These are phyloP conservation scores for Arachis hypogaea DNA, from an alignment of 306 rosid species.

Conservation along the genomic window DNA sequence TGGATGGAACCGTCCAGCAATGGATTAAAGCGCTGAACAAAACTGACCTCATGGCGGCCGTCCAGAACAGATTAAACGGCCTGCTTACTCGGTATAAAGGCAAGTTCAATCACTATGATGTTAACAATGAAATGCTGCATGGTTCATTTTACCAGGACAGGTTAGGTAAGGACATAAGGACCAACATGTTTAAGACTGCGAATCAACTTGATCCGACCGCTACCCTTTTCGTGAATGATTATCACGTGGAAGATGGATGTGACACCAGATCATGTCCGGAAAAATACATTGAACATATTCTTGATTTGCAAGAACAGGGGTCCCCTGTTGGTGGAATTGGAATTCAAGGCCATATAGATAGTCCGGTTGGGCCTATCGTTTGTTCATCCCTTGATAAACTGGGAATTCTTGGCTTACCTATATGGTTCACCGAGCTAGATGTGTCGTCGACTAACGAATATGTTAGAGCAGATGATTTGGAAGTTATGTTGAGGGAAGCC, in stretches of 20 bases:
- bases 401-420: conserved; percentile 83
- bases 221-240: conserved; percentile 78
- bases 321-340: conserved; percentile 92
- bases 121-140: conserved; percentile 92
- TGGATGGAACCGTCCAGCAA: conserved; percentile 67
- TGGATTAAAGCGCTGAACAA: conserved; percentile 70
- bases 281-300: conserved; percentile 72
- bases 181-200: conserved; percentile 85
- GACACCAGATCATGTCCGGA: conserved; percentile 78
- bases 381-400: conserved; percentile 71
- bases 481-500: conserved; percentile 80
- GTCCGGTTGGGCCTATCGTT: conserved; percentile 84
- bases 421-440: conserved; percentile 94
- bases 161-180: conserved; percentile 77
- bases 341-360: conserved; percentile 84
- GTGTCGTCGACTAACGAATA: conserved; percentile 77
- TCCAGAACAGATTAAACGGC: conserved; percentile 69
- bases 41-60: conserved; percentile 68
- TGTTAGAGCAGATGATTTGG: conserved; percentile 87
- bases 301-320: conserved; percentile 82
- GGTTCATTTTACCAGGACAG: conserved; percentile 83
- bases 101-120: conserved; percentile 85
- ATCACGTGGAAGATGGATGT: conserved; percentile 88
- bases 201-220: conserved; percentile 77
- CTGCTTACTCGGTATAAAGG: conserved; percentile 83